Percentiles rank a stretch among this genome's conserved stretches.
Evolutionary conservation across 169 alveolate genomes (phyloP).

Genomic region (Cryptosporidium parvum): DNA sequence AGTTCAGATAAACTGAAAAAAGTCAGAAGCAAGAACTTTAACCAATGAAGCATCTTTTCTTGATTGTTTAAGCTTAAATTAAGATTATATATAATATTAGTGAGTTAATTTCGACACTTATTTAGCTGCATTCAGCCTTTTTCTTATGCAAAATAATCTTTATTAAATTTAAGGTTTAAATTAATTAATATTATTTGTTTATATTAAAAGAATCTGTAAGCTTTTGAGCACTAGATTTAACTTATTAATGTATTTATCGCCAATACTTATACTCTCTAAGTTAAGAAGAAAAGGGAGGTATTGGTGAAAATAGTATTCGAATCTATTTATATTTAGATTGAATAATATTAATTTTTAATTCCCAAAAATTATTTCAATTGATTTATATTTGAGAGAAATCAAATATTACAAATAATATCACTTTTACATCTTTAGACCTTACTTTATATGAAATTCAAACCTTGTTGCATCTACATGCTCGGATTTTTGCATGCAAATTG

Average conservation of each 20-base stretch:
- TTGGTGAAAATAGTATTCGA: neutral
- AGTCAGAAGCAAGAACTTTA: neutral
- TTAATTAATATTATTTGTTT: no score
- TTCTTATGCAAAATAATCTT: neutral
- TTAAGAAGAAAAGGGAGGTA: neutral
- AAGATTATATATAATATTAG: no score
- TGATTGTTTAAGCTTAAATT: neutral
- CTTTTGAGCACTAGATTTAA: neutral
- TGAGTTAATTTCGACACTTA: neutral
- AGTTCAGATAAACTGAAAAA: neutral
- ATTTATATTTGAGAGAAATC: neutral
- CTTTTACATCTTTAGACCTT: constrained; percentile 60
- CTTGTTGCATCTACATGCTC: constrained; percentile 6
- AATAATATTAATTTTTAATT: neutral
- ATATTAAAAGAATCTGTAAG: no score
- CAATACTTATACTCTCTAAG: neutral
- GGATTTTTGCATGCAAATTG: constrained; percentile 33
- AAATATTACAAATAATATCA: constrained; percentile 4
- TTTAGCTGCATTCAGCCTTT: constrained; percentile 5
- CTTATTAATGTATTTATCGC: neutral
- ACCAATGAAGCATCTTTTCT: neutral
- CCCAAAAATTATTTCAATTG: neutral
- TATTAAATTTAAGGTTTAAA: no score
- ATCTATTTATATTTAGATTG: neutral
- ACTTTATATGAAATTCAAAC: constrained; percentile 33